phyloP scores from a whole-genome alignment of 1,139 yeast genomes.

The Pneumocystis oryctolagi region DNA sequence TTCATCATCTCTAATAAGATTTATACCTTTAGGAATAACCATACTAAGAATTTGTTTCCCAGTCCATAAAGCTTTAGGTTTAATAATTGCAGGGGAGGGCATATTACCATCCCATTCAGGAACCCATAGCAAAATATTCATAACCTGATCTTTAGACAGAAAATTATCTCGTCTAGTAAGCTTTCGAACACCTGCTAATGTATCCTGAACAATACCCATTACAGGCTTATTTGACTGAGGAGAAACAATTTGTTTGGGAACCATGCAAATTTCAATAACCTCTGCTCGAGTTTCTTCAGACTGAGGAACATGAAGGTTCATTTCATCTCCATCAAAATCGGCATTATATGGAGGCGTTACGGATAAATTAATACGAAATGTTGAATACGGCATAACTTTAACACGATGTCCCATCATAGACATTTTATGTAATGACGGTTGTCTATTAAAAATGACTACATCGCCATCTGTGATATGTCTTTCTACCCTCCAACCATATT shows the following conservation, averaged over 20 bases:
- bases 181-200: conserved; percentile 91
- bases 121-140: conserved; percentile 94
- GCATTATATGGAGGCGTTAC: conserved; percentile 98
- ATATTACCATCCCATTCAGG: conserved; percentile 98
- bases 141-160: conserved; percentile 81
- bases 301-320: conserved; percentile 99
- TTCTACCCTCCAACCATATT: conserved; percentile 98
- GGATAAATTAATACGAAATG: conserved; percentile 88
- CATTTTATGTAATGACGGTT: conserved; percentile 97
- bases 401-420: conserved; percentile 99
- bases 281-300: conserved; percentile 97
- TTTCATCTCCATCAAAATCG: conserved; percentile 99
- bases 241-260: conserved; percentile 91
- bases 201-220: conserved; percentile 99
- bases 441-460: conserved; percentile 96
- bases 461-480: conserved; percentile 96
- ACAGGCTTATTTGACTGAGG: conserved; percentile 98
- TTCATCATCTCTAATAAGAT: conserved; percentile 83
- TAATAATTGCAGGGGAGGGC: conserved; percentile 89
- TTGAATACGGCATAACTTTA: conserved; percentile 95
- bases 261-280: conserved; percentile 85
- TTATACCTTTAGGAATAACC: conserved; percentile 93
- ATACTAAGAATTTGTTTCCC: conserved; percentile 89
- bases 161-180: conserved; percentile 83
- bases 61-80: conserved; percentile 94